A percentile compares a stretch with the other conserved stretches of the same genome.
These are phyloP conservation scores for Botrytis cinerea DNA, from an alignment of 2,329 filamentous ascomycete genomes.

Conservation along the genomic window DNA sequence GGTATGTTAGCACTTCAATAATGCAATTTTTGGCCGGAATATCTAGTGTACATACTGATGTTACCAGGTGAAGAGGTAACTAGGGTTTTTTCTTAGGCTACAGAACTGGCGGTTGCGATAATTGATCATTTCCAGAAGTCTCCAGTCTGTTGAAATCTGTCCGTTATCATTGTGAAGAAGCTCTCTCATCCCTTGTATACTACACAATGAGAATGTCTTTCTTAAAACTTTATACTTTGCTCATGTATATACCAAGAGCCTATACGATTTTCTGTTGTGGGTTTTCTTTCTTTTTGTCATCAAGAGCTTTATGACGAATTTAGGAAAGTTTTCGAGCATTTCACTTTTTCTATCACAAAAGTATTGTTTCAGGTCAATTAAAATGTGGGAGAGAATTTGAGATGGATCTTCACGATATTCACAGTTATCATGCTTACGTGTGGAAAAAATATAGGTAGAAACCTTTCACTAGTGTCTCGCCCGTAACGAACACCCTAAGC, in stretches of 20 bases:
- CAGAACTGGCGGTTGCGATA: background rate
- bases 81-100: background rate
- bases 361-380: background rate
- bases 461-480: no score
- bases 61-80: background rate
- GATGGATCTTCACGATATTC: background rate
- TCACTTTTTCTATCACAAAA: background rate
- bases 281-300: background rate
- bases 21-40: background rate
- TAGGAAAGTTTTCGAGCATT: background rate
- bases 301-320: background rate
- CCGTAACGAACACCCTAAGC: no score
- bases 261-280: accelerated
- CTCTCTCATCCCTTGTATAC: background rate
- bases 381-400: background rate
- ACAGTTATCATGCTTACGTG: background rate
- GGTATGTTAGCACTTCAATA: no score
- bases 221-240: background rate
- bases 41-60: no score
- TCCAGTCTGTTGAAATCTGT: accelerated
- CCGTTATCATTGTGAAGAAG: accelerated
- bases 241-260: background rate
- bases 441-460: background rate
- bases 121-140: background rate
- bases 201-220: background rate